A percentile compares a stretch with the other conserved stretches of the same genome.
phyloP scores from a whole-genome alignment of 306 rosid species.

The Vigna nakashimae region DNA sequence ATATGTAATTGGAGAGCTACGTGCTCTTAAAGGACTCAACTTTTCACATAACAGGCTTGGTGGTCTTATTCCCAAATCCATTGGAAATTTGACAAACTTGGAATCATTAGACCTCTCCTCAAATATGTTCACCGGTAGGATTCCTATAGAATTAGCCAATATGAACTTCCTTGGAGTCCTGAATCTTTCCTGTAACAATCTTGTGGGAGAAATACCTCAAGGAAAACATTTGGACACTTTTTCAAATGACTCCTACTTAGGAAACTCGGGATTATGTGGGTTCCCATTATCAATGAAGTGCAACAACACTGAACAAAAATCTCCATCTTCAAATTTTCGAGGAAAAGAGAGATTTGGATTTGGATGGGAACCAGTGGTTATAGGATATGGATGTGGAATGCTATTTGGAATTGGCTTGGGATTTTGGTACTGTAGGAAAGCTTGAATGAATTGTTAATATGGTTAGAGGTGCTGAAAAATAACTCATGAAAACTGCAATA shows the following conservation, averaged over 20 bases:
- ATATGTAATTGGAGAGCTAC: slow-evolving; percentile 29
- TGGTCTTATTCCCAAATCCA: slow-evolving; percentile 43
- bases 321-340: not conserved
- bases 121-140: slow-evolving; percentile 19
- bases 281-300: slow-evolving; percentile 42
- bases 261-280: slow-evolving; percentile 49
- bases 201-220: slow-evolving; percentile 47
- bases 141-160: slow-evolving; percentile 39
- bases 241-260: slow-evolving; percentile 39
- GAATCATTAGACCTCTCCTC: slow-evolving; percentile 57
- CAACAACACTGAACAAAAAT: not conserved
- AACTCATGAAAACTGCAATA: not conserved
- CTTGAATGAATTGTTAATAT: slow-evolving; percentile 20
- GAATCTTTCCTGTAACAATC: slow-evolving; percentile 43
- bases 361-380: slow-evolving; percentile 47
- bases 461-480: not conserved
- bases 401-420: slow-evolving; percentile 41
- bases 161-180: slow-evolving; percentile 22
- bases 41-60: slow-evolving; percentile 44
- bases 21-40: slow-evolving; percentile 42
- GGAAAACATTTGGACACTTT: slow-evolving; percentile 55
- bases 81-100: slow-evolving; percentile 40
- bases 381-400: slow-evolving; percentile 54
- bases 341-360: slow-evolving; percentile 28
- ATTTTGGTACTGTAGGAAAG: slow-evolving; percentile 24